Evolutionary conservation across 2,329 filamentous ascomycete species (phyloP), one percentile per base, ranked within the genome.

Genomic region (Zasmidium cellare): DNA sequence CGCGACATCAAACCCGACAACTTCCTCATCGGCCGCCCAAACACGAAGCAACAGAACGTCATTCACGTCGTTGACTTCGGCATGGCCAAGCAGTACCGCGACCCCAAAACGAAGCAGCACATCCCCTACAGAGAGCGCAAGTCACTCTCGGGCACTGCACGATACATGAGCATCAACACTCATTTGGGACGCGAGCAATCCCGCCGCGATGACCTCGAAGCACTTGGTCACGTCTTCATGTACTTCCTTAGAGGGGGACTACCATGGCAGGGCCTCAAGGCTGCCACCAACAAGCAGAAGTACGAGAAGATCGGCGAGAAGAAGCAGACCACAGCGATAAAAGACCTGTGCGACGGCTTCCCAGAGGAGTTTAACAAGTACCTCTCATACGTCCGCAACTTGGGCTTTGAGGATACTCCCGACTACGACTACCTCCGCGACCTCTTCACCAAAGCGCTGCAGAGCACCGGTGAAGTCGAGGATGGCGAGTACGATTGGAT

Each of bases 271-370:
- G 85, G 85, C 55, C 75, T 87, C 58, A 66, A 66, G 58, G 64
- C 64, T 24, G 64, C 64, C 14, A 66, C 64, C 20, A 66, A 66
- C 59, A 66, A 66, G 58, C 64, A 99, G 75, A 99, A 99, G 80
- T 99, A 99, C 75, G 94, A 99, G 80, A 97, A 97, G 84, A 99
- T 99, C 77, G 94, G 94, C 47, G 93, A 99, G 82, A 97, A 99
- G 88, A 99, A 99, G 82, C 94, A 97, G 80, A 97, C 93, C 0
- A 97, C 94, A 20, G 85, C 86, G 3, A 96, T 99, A 79, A 96
- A 97, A 80, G 94, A 99, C 70, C 85, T 99, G 16, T 97, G 93
- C 74, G 92, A 97, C 68, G 89, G 91, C 52, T 97, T 96, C 78
- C 93, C 94, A 84, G 91, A 96, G 74, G 92, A 99, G 78, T 96